A percentile compares a stretch with the other conserved stretches of the same genome.
phyloP scores from a whole-genome alignment of 1,284 basidiomycete genomes.

The Trametes versicolor region DNA sequence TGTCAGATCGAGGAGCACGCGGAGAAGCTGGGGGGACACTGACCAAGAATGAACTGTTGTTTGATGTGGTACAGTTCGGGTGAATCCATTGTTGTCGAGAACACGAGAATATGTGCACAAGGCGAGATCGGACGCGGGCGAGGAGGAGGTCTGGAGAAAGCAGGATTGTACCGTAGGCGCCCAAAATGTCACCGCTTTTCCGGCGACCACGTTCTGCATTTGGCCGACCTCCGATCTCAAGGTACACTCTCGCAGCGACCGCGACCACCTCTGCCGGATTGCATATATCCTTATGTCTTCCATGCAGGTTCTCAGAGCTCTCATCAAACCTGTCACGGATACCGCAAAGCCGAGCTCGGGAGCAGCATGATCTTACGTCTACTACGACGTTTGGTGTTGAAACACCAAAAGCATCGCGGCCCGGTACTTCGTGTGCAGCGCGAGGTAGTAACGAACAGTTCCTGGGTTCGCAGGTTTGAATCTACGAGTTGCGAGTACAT shows the following conservation, averaged over 20 bases:
- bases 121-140: background rate
- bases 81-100: slow-evolving; percentile 68
- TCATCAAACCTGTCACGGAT: background rate
- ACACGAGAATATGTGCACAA: background rate
- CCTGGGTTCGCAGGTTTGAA: too few relatives aligned
- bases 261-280: background rate
- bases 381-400: too few relatives aligned
- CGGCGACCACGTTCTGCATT: too few relatives aligned
- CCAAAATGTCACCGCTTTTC: background rate
- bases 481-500: too few relatives aligned
- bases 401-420: too few relatives aligned
- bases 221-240: background rate
- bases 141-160: background rate
- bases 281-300: background rate
- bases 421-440: too few relatives aligned
- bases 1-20: slow-evolving; percentile 15
- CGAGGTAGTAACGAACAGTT: too few relatives aligned
- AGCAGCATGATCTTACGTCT: too few relatives aligned
- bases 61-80: slow-evolving; percentile 85
- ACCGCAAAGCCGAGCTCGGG: background rate
- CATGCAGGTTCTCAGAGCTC: background rate
- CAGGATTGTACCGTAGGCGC: slow-evolving; percentile 10
- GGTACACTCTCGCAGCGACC: background rate
- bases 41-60: slow-evolving; percentile 86
- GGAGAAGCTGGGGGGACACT: slow-evolving; percentile 22